Evolutionary conservation across 192 early-diverging fungal species (phyloP).

Genomic region (Chytriomyces sp.): DNA sequence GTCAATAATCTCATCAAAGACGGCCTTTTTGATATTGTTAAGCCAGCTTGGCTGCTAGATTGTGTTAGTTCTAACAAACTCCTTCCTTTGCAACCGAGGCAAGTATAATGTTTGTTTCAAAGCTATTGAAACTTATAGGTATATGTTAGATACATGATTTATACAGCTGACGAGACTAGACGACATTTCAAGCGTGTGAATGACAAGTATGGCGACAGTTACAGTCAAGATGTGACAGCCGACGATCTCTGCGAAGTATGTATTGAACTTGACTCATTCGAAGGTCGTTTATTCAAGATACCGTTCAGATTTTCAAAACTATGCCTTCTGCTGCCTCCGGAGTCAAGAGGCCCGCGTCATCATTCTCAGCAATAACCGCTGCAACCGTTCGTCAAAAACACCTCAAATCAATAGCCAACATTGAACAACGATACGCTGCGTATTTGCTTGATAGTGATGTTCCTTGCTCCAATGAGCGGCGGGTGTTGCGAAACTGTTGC

Average conservation of each 20-base stretch:
- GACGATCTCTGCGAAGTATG: conserved; percentile 60
- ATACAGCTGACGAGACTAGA: conserved; percentile 53
- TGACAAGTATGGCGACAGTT: conserved; percentile 74
- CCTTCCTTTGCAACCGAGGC: conserved; percentile 65
- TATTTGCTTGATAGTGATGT: conserved; percentile 7
- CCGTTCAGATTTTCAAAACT: not conserved
- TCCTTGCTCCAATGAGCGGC: conserved; percentile 14
- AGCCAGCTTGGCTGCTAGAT: conserved; percentile 65
- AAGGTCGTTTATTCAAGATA: not conserved
- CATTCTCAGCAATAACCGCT: not conserved
- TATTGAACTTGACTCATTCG: conserved; percentile 22
- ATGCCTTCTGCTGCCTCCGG: conserved; percentile 20
- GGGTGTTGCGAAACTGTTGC: conserved; percentile 23
- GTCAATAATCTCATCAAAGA: conserved; percentile 56
- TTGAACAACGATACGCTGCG: not conserved
- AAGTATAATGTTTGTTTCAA: conserved; percentile 8
- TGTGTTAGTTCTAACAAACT: conserved; percentile 55
- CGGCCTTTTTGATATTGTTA: conserved; percentile 60
- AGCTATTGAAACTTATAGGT: conserved; percentile 11
- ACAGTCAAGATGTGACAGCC: conserved; percentile 56
- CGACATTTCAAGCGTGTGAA: conserved; percentile 54
- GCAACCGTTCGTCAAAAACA: conserved; percentile 15
- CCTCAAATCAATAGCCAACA: not conserved
- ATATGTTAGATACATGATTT: conserved; percentile 54
- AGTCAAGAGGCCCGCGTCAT: not conserved